These are phyloP conservation scores for Ganoderma leucocontextum DNA, from an alignment of 1,284 basidiomycete genomes.

Conservation along the genomic window DNA sequence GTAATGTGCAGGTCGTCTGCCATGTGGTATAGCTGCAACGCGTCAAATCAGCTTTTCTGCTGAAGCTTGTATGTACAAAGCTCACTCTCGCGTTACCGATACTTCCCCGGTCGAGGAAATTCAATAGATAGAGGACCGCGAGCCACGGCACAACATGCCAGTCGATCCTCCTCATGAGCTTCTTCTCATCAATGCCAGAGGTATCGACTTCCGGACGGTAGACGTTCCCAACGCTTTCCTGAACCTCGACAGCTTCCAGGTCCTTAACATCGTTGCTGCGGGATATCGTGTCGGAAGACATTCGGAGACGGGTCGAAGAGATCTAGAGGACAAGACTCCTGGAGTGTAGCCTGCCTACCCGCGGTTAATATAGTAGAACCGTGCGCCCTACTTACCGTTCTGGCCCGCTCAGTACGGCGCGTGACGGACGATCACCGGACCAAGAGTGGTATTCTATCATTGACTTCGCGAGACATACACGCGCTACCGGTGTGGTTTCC, in stretches of 20 bases:
- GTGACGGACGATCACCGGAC: conserved; percentile 4
- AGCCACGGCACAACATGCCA: conserved; percentile 72
- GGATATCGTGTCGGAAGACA: conserved; percentile 30
- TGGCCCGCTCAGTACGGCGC: background rate
- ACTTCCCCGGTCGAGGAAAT: conserved; percentile 80
- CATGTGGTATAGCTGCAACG: conserved; percentile 60
- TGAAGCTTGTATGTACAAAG: background rate
- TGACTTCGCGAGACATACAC: background rate
- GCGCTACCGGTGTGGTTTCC: background rate
- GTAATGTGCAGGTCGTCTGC: conserved; percentile 62
- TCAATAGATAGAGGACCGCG: conserved; percentile 78
- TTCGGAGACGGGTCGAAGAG: conserved; percentile 9
- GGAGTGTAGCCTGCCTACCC: background rate
- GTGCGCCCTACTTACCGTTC: background rate
- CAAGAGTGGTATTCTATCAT: background rate
- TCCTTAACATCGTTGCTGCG: conserved; percentile 29
- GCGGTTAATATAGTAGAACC: conserved; percentile 11
- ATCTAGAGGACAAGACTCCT: background rate
- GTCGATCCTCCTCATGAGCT: conserved; percentile 72
- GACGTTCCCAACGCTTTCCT: conserved; percentile 35
- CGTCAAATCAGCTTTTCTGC: conserved; percentile 3
- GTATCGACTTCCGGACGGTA: conserved; percentile 61
- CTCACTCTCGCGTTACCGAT: conserved; percentile 82
- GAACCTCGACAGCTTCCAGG: conserved; percentile 26
- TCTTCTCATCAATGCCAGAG: conserved; percentile 65